These are phyloP conservation scores for Tranzscheliella williamsii DNA, from an alignment of 1,284 basidiomycete species.

Conservation along the genomic window DNA sequence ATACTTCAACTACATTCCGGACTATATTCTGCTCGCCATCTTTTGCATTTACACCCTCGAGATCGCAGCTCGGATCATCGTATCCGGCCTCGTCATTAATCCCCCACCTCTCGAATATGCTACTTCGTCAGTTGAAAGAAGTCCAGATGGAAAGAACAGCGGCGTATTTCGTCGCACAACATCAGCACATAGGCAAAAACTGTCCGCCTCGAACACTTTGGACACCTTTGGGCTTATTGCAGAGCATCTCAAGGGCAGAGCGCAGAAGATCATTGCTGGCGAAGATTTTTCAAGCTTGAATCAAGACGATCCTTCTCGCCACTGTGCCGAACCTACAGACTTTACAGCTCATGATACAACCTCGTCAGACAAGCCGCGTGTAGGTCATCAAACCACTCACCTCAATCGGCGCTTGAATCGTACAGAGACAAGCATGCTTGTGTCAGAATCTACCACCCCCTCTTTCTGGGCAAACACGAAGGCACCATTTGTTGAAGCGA, in stretches of 20 bases:
- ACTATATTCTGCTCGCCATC: conserved; percentile 77
- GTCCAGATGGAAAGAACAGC: background rate
- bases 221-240: conserved; percentile 43
- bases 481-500: conserved; percentile 64
- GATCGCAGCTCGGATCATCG: conserved; percentile 82
- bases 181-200: conserved; percentile 22
- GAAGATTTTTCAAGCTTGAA: background rate
- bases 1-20: conserved; percentile 86
- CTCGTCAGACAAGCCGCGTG: background rate
- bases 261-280: conserved; percentile 25
- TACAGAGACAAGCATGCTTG: conserved; percentile 31
- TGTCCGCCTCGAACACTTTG: conserved; percentile 49
- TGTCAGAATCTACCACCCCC: conserved; percentile 23
- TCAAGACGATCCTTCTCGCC: background rate
- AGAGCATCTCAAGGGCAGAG: conserved; percentile 34
- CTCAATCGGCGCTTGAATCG: conserved; percentile 22
- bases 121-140: conserved; percentile 2
- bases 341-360: background rate
- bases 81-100: conserved; percentile 87
- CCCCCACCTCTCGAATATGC: conserved; percentile 63
- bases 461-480: conserved; percentile 34
- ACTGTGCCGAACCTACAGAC: background rate
- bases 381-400: conserved; percentile 5
- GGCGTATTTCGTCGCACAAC: conserved; percentile 4
- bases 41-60: conserved; percentile 90